Evolutionary conservation across 306 rosid genomes (phyloP).

Genomic region (Fagus crenata): DNA sequence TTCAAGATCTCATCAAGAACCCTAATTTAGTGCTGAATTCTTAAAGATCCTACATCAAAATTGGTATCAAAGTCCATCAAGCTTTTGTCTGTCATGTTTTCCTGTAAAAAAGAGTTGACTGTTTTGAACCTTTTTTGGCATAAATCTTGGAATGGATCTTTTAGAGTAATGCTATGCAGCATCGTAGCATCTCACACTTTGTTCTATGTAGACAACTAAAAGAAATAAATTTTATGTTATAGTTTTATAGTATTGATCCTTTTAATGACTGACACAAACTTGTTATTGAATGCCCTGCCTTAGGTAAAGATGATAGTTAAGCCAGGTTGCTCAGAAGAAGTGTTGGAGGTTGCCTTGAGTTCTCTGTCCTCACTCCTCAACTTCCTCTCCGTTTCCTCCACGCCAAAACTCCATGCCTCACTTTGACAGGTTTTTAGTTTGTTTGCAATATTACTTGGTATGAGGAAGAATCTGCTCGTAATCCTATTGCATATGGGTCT

Average conservation of each 20-base stretch:
- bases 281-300: conserved; percentile 1
- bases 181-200: background rate
- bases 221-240: background rate
- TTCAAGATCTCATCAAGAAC: background rate
- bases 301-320: conserved; percentile 18
- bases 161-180: background rate
- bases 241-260: background rate
- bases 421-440: background rate
- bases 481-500: background rate
- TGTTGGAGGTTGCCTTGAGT: conserved; percentile 14
- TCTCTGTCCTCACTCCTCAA: conserved; percentile 11
- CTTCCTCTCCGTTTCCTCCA: conserved; percentile 7
- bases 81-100: background rate
- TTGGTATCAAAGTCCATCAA: background rate
- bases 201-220: background rate
- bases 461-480: background rate
- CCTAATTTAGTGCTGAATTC: too few species aligned
- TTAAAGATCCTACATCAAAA: too few species aligned
- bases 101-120: background rate
- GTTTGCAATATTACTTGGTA: background rate
- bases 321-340: conserved; percentile 28
- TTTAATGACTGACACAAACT: background rate
- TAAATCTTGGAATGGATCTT: background rate
- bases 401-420: conserved; percentile 5
- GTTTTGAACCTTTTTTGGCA: background rate